A percentile compares a stretch with the other conserved stretches of the same genome.
Evolutionary conservation across 1,284 basidiomycete species (phyloP).

Genomic region (Apiotrichum laibachii): DNA sequence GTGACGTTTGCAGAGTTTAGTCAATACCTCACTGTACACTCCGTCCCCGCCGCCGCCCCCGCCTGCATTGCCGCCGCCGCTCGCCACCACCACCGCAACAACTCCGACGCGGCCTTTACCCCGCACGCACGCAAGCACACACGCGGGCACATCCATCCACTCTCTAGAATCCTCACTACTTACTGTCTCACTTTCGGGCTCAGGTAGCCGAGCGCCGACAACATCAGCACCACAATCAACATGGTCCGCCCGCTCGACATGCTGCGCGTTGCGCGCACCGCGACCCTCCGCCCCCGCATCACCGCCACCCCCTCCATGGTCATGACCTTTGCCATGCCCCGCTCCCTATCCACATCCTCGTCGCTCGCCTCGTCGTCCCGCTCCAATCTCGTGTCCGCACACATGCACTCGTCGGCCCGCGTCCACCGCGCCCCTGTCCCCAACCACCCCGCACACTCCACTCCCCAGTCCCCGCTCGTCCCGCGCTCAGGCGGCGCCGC

Average conservation of each 20-base stretch:
- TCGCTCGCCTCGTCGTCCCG: neutral
- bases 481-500: neutral
- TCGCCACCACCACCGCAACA: no score
- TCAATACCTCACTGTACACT: no score
- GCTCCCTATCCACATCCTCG: neutral
- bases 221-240: neutral
- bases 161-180: no score
- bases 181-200: no score
- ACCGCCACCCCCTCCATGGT: neutral
- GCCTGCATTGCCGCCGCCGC: neutral
- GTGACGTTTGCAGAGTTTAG: no score
- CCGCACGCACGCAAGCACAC: no score
- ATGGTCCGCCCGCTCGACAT: conserved; percentile 9
- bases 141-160: no score
- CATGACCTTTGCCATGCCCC: neutral
- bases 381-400: neutral
- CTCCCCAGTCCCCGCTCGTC: conserved; percentile 17
- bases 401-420: conserved; percentile 1
- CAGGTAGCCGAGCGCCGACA: no score
- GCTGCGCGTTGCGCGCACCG: conserved; percentile 4
- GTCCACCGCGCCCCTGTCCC: conserved; percentile 7
- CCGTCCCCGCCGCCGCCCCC: no score
- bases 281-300: neutral
- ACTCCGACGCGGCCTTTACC: no score
- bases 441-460: conserved; percentile 2